Base-by-base conservation (phyloP, 148 eudicot species). In the Dianthus caryophyllus region DNA sequence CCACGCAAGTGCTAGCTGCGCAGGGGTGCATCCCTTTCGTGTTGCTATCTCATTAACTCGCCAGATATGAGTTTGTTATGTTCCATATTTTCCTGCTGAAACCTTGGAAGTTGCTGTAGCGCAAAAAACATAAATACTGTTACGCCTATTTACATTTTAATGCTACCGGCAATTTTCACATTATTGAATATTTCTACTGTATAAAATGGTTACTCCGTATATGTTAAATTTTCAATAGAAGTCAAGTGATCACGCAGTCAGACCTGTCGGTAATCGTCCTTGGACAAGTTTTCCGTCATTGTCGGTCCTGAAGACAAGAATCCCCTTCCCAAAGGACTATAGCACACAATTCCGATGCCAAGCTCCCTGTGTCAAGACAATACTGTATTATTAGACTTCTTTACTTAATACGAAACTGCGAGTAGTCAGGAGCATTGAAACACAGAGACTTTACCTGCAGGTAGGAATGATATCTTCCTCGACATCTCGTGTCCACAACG, bases 11-110 rank as follows among this genome's bases (percentile, higher is more conserved):
- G 79, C 76, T 47, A 81, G 31, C 46, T 74, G 81, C 15, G 74
- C 66, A 12, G 81, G 70, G n/a, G 84, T 80, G 67, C 84, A 80
- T n/a, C 77, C 75, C 43, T 73, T 76, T 27, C n/a, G 68, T 1
- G 73, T 29, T 0, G 81, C 81, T 27, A 81, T 71, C 5, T 63
- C 65, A 36, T 55, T 67, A 5, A 81, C 71, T 4, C 70, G 70
- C 57, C 77, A 78, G 20, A 81, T 9, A 81, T 62, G 20, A 20
- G 71, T 29, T 64, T 74, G 71, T 80, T 80, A 6, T 80, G 78
- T 61, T 81, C 76, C 10, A 81, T 1, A 25, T 77, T 81, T 58
- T 74, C 81, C 0, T 75, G 70, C 36, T 70, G 72, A 64, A 77
- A 80, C 47, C 81, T 63, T 20, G 84, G 84, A 15, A 73, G 33